These are phyloP conservation scores for Neurospora tetrasperma DNA, from an alignment of 495 filamentous ascomycete genomes.

Conservation along the genomic window DNA sequence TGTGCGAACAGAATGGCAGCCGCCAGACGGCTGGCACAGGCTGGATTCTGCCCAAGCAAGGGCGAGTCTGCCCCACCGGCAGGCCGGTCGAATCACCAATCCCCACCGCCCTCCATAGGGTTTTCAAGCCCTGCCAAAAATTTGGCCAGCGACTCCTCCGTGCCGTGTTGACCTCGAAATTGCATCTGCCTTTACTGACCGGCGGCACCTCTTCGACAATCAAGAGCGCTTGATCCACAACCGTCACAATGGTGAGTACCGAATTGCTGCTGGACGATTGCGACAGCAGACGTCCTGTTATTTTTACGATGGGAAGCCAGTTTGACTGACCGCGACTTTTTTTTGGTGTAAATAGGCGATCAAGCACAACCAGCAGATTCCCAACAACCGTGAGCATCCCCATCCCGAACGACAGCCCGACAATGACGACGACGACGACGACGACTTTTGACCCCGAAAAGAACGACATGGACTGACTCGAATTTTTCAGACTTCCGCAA, in stretches of 20 bases:
- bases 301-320: not conserved
- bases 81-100: constrained; percentile 16
- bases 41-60: not conserved
- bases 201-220: constrained; percentile 24
- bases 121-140: constrained; percentile 40
- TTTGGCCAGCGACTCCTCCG: constrained; percentile 24
- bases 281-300: constrained; percentile 8
- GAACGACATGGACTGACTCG: constrained; percentile 13
- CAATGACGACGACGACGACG: constrained; percentile 10
- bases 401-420: constrained; percentile 6
- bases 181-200: constrained; percentile 27
- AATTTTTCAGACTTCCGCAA: constrained; percentile 84
- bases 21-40: not conserved
- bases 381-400: constrained; percentile 75
- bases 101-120: constrained; percentile 29
- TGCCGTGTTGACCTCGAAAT: constrained; percentile 27
- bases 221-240: constrained; percentile 30
- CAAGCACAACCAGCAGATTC: constrained; percentile 99
- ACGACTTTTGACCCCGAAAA: constrained; percentile 5
- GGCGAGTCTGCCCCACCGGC: not conserved
- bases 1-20: not conserved
- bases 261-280: not conserved
- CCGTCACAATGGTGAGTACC: constrained; percentile 26
- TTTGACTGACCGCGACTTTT: constrained; percentile 13
- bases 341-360: constrained; percentile 50